Conservation (phyloP, 148 eudicot genomes). For the Rheum nobile region DNA sequence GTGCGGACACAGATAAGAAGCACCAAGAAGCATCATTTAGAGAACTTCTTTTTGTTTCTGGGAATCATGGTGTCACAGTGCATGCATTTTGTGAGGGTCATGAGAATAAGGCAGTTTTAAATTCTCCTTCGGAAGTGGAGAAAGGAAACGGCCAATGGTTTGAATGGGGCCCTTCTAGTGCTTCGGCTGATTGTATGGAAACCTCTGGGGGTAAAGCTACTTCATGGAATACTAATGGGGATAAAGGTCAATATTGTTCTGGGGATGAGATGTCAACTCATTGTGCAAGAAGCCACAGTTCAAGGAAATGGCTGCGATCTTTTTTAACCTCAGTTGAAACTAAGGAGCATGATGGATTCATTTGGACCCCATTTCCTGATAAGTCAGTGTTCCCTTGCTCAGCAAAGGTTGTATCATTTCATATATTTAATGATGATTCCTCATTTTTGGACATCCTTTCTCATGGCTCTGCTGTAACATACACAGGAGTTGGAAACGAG, state of each 20-base stretch:
- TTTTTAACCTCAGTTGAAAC: slow-evolving; percentile 48
- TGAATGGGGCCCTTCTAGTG: slow-evolving; percentile 71
- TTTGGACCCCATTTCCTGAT: slow-evolving; percentile 52
- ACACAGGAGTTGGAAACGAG: slow-evolving; percentile 14
- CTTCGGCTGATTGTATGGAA: slow-evolving; percentile 11
- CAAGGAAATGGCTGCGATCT: slow-evolving; percentile 69
- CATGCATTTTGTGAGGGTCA: slow-evolving; percentile 55
- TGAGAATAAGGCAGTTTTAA: slow-evolving; percentile 15
- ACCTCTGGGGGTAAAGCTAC: slow-evolving; percentile 15
- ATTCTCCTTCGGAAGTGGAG: slow-evolving; percentile 22
- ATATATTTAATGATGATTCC: slow-evolving; percentile 38
- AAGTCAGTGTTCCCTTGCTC: slow-evolving; percentile 38
- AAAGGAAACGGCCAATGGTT: slow-evolving; percentile 56
- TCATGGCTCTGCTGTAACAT: slow-evolving; percentile 15
- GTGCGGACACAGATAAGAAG: slow-evolving; percentile 54
- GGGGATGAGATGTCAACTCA: slow-evolving; percentile 18
- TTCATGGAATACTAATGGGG: slow-evolving; percentile 16
- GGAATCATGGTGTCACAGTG: slow-evolving; percentile 58
- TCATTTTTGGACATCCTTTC: slow-evolving; percentile 27
- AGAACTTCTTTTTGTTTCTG: slow-evolving; percentile 76
- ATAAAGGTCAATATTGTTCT: slow-evolving; percentile 18
- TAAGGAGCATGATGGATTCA: slow-evolving; percentile 30
- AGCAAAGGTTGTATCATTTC: slow-evolving; percentile 52
- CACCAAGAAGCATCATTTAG: slow-evolving; percentile 40
- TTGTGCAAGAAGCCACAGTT: slow-evolving; percentile 13